Evolutionary conservation across 331 rosid species (phyloP).

Genomic region (Prunus yedoensis): DNA sequence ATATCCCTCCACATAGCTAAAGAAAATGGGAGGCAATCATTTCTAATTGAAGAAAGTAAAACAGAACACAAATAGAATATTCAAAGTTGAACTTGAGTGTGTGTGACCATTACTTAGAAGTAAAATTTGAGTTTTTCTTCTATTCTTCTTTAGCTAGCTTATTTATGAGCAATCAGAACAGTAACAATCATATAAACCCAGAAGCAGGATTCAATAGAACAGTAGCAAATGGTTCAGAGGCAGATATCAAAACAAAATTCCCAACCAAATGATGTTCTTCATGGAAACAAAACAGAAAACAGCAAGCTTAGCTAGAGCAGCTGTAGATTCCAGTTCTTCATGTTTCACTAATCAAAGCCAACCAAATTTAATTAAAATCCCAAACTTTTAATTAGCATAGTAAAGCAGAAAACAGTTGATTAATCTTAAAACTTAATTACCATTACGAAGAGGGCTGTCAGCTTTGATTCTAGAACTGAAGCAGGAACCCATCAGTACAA

Average conservation of each 20-base stretch:
- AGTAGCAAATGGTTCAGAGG: not conserved
- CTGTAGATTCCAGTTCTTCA: not conserved
- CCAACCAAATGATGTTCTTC: conserved; percentile 11
- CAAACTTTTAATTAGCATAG: conserved; percentile 6
- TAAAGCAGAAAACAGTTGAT: not conserved
- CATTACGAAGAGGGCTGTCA: conserved; percentile 39
- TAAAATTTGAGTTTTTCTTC: not conserved
- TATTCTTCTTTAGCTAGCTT: not conserved
- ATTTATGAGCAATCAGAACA: not conserved
- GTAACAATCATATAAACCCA: conserved; percentile 3
- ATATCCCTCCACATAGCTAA: not conserved
- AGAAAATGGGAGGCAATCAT: conserved; percentile 4
- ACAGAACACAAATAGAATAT: not conserved
- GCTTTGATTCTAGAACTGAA: conserved; percentile 38
- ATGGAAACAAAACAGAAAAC: not conserved
- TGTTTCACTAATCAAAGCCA: conserved; percentile 21
- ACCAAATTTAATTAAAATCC: not conserved
- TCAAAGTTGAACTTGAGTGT: not conserved
- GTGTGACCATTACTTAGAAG: not conserved
- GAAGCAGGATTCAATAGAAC: not conserved
- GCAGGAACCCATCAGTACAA: conserved; percentile 37
- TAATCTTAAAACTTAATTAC: conserved; percentile 27
- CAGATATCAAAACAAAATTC: not conserved
- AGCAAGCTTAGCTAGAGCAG: not conserved
- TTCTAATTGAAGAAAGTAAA: not conserved